phyloP scores from a whole-genome alignment of 768 basidiomycete genomes.

The Mycena belliarum region DNA sequence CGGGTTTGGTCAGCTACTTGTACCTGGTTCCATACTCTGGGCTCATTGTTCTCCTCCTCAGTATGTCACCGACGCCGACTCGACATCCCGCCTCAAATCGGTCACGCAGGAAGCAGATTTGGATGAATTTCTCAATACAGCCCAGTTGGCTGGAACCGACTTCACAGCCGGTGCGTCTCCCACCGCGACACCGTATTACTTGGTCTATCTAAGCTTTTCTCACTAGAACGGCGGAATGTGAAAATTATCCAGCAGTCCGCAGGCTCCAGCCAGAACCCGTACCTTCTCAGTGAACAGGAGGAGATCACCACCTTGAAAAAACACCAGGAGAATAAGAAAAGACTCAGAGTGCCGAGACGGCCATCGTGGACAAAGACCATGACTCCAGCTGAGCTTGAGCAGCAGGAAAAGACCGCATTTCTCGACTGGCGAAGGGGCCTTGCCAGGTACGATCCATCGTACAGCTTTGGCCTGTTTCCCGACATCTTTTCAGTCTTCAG shows the following conservation, averaged over 20 bases:
- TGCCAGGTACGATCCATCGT: slow-evolving; percentile 62
- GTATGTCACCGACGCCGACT: slow-evolving; percentile 78
- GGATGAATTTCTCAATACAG: slow-evolving; percentile 94
- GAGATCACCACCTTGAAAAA: slow-evolving; percentile 73
- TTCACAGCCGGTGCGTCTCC: slow-evolving; percentile 83
- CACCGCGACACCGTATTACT: too few relatives aligned
- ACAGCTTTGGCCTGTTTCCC: not conserved
- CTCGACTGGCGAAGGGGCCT: slow-evolving; percentile 91
- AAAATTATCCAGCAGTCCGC: slow-evolving; percentile 70
- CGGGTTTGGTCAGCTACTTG: slow-evolving; percentile 59
- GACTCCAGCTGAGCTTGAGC: slow-evolving; percentile 77
- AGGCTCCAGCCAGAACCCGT: slow-evolving; percentile 71
- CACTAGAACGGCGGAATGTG: slow-evolving; percentile 73
- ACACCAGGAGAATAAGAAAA: slow-evolving; percentile 71
- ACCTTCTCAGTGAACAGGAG: slow-evolving; percentile 80
- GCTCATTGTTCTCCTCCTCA: slow-evolving; percentile 28
- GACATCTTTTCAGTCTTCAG: slow-evolving; percentile 62
- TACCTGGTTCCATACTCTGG: not conserved
- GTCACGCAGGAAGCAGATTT: slow-evolving; percentile 95
- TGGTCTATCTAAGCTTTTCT: too few relatives aligned
- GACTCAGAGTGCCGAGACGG: slow-evolving; percentile 85
- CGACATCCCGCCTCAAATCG: slow-evolving; percentile 73
- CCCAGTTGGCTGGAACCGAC: slow-evolving; percentile 91
- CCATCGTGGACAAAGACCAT: slow-evolving; percentile 87
- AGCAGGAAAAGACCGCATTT: slow-evolving; percentile 88